These are phyloP conservation scores for Angophora floribunda DNA, from an alignment of 345 rosid species.

Conservation along the genomic window DNA sequence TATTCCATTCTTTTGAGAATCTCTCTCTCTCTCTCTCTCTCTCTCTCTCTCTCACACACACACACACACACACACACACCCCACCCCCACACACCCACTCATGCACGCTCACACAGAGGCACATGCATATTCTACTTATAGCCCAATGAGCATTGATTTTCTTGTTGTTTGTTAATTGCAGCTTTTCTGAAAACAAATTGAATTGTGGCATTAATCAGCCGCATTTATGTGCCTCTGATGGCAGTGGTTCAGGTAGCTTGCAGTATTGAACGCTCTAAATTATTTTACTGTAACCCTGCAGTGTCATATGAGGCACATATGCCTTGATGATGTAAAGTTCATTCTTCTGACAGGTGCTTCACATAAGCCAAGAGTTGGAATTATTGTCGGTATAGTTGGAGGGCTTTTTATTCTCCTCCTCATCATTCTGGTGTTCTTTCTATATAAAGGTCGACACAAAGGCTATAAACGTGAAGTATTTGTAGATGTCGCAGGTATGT, in stretches of 20 bases:
- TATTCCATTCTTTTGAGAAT: neutral
- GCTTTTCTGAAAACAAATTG: slow-evolving; percentile 69
- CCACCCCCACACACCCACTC: no score
- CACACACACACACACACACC: neutral
- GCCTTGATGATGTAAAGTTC: neutral
- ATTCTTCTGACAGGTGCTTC: slow-evolving; percentile 39
- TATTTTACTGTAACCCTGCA: neutral
- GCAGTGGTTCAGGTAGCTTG: slow-evolving; percentile 41
- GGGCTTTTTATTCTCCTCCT: slow-evolving; percentile 45
- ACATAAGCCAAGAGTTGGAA: slow-evolving; percentile 51
- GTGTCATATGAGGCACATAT: neutral
- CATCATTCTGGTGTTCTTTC: slow-evolving; percentile 40
- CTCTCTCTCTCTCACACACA: neutral
- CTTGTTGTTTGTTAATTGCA: slow-evolving; percentile 16
- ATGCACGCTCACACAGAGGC: neutral
- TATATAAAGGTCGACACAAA: slow-evolving; percentile 53
- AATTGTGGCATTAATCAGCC: slow-evolving; percentile 42
- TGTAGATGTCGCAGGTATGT: slow-evolving; percentile 91
- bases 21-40: neutral
- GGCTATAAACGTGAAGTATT: slow-evolving; percentile 68
- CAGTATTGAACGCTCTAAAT: neutral
- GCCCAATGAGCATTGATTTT: neutral
- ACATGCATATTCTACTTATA: neutral
- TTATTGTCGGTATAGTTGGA: slow-evolving; percentile 62
- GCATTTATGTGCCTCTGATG: slow-evolving; percentile 45